Evolutionary conservation across 1,284 basidiomycete genomes (phyloP).

Genomic region (Neonothopanus nambi): DNA sequence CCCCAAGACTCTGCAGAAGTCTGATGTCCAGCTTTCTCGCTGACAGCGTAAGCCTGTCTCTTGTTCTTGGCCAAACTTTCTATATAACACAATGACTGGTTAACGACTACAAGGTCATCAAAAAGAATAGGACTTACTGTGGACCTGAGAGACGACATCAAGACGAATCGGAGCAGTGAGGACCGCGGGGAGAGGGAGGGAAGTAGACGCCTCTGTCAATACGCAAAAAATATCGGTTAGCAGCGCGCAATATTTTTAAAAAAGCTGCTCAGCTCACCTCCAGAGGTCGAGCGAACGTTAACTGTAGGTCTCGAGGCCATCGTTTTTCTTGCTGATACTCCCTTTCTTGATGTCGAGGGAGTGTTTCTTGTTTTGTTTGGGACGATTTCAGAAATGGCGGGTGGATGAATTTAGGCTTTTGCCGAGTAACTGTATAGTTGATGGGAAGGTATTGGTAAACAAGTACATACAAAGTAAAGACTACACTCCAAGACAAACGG

Average conservation of each 20-base stretch:
- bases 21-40: constrained; percentile 98
- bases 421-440: constrained; percentile 36
- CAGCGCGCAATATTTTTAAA: not conserved
- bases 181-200: constrained; percentile 94
- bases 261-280: constrained; percentile 49
- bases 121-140: constrained; percentile 76
- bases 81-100: constrained; percentile 32
- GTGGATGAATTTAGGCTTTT: constrained; percentile 31
- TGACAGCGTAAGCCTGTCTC: constrained; percentile 96
- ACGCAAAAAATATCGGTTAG: constrained; percentile 2
- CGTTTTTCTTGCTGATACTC: constrained; percentile 20
- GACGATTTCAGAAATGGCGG: not conserved
- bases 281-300: constrained; percentile 74
- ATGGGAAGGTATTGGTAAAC: too few species aligned
- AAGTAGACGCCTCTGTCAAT: constrained; percentile 77
- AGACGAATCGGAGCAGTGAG: constrained; percentile 98
- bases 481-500: too few species aligned
- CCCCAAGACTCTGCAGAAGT: constrained; percentile 99
- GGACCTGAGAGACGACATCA: constrained; percentile 97
- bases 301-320: constrained; percentile 94
- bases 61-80: constrained; percentile 99
- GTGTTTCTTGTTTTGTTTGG: not conserved
- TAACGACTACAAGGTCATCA: not conserved
- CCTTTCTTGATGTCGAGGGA: constrained; percentile 25
- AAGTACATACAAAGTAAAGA: too few species aligned